Conservation (phyloP, 1,284 basidiomycete species). For the Apiotrichum siamense region DNA sequence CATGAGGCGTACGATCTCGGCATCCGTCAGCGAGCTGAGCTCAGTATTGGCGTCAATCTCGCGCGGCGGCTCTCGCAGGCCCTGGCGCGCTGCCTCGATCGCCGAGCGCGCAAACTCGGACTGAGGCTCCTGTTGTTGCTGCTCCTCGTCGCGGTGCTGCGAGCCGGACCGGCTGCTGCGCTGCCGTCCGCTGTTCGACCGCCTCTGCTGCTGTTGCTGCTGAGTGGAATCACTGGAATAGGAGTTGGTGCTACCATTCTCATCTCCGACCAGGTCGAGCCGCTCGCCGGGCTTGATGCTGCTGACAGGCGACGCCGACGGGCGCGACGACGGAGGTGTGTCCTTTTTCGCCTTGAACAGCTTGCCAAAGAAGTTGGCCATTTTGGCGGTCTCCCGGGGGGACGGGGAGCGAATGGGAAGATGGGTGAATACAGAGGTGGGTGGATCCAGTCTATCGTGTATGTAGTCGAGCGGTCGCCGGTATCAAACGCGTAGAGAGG, state of each 20-base stretch:
- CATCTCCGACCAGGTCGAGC: too few species aligned
- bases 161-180: too few species aligned
- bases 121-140: not conserved
- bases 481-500: too few species aligned
- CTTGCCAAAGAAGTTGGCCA: constrained; percentile 2
- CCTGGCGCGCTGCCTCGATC: constrained; percentile 8
- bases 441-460: not conserved
- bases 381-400: not conserved
- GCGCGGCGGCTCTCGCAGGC: constrained; percentile 10
- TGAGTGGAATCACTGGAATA: not conserved
- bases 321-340: not conserved
- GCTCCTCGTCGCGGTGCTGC: too few species aligned
- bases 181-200: too few species aligned
- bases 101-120: constrained; percentile 12
- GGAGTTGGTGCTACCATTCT: not conserved
- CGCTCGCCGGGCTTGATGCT: too few species aligned
- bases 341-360: constrained; percentile 1
- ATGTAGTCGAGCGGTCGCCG: too few species aligned
- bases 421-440: not conserved
- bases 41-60: constrained; percentile 46
- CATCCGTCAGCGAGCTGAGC: constrained; percentile 43
- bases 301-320: not conserved
- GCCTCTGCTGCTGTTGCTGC: not conserved
- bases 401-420: not conserved
- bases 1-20: constrained; percentile 45